phyloP scores from a whole-genome alignment of 495 filamentous ascomycete genomes.

The Trichoderma virens region DNA sequence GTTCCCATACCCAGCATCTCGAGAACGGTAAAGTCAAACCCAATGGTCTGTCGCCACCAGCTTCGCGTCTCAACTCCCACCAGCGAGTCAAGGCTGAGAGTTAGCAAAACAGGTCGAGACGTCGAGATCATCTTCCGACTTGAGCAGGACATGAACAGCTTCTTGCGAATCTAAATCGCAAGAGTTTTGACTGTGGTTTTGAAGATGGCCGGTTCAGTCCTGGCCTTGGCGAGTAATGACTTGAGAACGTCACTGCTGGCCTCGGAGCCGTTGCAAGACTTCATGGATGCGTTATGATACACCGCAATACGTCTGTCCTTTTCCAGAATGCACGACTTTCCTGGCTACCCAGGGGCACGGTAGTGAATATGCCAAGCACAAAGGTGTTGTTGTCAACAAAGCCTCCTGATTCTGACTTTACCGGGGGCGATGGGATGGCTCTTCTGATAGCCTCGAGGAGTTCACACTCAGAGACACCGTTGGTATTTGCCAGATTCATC shows the following conservation, averaged over 20 bases:
- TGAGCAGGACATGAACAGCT: slow-evolving; percentile 9
- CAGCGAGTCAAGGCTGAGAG: slow-evolving; percentile 5
- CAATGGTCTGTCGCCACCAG: slow-evolving; percentile 22
- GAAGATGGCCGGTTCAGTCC: too few species aligned
- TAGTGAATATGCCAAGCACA: slow-evolving; percentile 9
- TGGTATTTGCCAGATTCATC: not conserved
- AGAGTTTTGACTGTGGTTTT: not conserved
- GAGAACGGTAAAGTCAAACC: slow-evolving; percentile 29
- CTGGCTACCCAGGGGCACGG: not conserved
- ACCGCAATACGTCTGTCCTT: too few species aligned
- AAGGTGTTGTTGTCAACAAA: not conserved
- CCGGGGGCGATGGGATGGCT: not conserved
- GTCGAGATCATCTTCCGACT: not conserved
- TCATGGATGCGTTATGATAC: too few species aligned
- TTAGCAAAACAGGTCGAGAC: not conserved
- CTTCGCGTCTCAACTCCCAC: not conserved
- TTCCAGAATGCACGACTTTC: too few species aligned
- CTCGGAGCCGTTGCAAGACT: too few species aligned
- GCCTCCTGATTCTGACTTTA: not conserved
- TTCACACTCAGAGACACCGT: not conserved
- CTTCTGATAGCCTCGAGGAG: not conserved
- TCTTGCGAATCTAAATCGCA: not conserved
- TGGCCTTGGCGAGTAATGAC: too few species aligned
- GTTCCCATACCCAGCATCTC: slow-evolving; percentile 18
- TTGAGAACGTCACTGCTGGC: too few species aligned